Evolutionary conservation across 148 eudicot species (phyloP).

Genomic region (Rhododendron mucronatum): DNA sequence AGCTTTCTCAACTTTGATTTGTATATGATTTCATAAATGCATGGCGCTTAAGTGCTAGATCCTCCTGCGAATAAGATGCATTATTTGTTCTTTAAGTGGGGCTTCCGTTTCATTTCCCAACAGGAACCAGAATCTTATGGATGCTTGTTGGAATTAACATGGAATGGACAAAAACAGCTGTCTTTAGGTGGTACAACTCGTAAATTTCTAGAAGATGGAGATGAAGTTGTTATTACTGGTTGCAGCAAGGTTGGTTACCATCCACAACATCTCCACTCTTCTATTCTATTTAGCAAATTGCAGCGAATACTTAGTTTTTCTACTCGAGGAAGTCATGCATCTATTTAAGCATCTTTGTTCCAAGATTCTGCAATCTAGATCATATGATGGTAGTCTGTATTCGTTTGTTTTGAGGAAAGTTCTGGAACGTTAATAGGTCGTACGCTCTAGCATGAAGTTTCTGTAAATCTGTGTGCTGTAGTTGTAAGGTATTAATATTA

Average conservation of each 20-base stretch:
- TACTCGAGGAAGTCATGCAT: not conserved
- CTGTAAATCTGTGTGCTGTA: not conserved
- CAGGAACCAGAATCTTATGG: conserved; percentile 63
- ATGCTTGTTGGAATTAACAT: conserved; percentile 81
- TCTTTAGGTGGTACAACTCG: conserved; percentile 45
- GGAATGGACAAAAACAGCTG: conserved; percentile 78
- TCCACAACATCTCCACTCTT: not conserved
- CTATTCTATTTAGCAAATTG: not conserved
- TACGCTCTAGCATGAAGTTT: not conserved
- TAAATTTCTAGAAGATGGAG: conserved; percentile 89
- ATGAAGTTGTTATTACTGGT: conserved; percentile 78
- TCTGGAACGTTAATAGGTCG: not conserved
- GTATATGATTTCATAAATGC: not conserved
- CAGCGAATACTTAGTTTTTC: not conserved
- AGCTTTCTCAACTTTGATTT: conserved; percentile 22
- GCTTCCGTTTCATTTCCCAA: not conserved
- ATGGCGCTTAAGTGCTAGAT: not conserved
- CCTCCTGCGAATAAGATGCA: not conserved
- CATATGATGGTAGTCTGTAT: not conserved
- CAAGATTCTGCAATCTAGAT: not conserved
- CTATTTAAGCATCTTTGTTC: not conserved
- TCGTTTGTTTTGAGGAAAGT: not conserved
- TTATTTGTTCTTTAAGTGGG: not conserved
- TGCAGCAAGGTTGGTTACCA: conserved; percentile 57
- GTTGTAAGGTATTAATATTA: not conserved